Evolutionary conservation across 2,329 filamentous ascomycete species (phyloP).

Genomic region (Torrubiella hemipterigena): DNA sequence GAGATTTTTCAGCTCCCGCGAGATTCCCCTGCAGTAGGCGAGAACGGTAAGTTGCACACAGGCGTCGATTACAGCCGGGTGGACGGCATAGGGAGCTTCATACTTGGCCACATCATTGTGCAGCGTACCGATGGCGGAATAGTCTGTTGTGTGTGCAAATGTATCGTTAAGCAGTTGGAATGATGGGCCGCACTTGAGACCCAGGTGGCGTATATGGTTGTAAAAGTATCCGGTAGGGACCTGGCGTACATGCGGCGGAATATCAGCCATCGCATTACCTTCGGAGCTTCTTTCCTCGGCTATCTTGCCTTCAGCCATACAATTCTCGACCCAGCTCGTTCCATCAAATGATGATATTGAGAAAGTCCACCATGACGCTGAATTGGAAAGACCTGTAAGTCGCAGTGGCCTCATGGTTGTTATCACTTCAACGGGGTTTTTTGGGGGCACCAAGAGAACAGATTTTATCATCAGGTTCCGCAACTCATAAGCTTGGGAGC

Average conservation of each 20-base stretch:
- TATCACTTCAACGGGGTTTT: conserved; percentile 6
- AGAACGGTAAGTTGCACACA: conserved; percentile 14
- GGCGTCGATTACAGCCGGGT: conserved; percentile 21
- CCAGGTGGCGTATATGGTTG: neutral
- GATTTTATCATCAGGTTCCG: conserved; percentile 6
- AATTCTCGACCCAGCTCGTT: conserved; percentile 5
- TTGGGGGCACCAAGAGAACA: conserved; percentile 6
- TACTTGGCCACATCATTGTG: conserved; percentile 2
- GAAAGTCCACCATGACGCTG: conserved; percentile 8
- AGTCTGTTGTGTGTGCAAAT: neutral
- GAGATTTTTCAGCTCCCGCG: neutral
- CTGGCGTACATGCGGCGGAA: neutral
- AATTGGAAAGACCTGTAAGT: conserved; percentile 5
- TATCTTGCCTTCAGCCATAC: conserved; percentile 5
- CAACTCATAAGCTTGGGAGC: conserved; percentile 3
- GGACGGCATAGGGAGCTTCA: conserved; percentile 15
- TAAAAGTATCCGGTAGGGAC: neutral
- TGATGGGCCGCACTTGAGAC: neutral
- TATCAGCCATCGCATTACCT: no score
- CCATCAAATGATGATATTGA: conserved; percentile 7
- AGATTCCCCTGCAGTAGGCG: conserved; percentile 8
- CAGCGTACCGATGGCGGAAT: neutral
- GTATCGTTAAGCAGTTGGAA: neutral
- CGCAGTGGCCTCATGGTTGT: conserved; percentile 6
- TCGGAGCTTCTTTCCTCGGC: no score